phyloP scores from a whole-genome alignment of 345 rosid species.

The Euphorbia pulcherrima region DNA sequence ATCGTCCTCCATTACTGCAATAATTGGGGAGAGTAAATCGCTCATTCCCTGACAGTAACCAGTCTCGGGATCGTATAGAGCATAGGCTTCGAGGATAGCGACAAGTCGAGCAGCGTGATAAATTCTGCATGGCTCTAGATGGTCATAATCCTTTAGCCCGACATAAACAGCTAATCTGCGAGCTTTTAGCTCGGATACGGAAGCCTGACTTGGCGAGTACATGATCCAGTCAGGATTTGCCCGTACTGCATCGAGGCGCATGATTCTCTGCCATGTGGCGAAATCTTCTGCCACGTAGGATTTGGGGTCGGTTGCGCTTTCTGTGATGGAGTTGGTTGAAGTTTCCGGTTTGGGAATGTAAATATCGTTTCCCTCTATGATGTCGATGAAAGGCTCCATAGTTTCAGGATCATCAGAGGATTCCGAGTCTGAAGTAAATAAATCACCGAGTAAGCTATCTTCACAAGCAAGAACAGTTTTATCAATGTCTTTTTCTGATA shows the following conservation, averaged over 20 bases:
- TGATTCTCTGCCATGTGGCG: slow-evolving; percentile 80
- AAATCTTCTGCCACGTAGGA: slow-evolving; percentile 62
- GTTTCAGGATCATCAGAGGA: slow-evolving; percentile 54
- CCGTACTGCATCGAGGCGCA: slow-evolving; percentile 86
- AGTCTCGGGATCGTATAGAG: slow-evolving; percentile 55
- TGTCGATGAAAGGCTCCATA: slow-evolving; percentile 35
- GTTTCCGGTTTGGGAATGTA: slow-evolving; percentile 31
- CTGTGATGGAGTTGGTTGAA: slow-evolving; percentile 30
- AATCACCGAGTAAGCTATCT: slow-evolving; percentile 43
- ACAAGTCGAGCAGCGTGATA: slow-evolving; percentile 85
- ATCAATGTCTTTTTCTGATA: slow-evolving; percentile 40
- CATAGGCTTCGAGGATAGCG: slow-evolving; percentile 85
- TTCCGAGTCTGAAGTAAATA: slow-evolving; percentile 51
- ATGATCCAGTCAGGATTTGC: slow-evolving; percentile 73
- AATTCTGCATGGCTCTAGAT: slow-evolving; percentile 73
- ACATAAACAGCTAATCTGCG: slow-evolving; percentile 52
- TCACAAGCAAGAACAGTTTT: slow-evolving; percentile 44
- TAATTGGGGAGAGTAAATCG: slow-evolving; percentile 76
- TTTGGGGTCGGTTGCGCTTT: slow-evolving; percentile 27
- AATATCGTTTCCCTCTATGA: slow-evolving; percentile 26
- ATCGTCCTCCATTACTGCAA: slow-evolving; percentile 74
- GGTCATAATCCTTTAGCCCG: slow-evolving; percentile 69
- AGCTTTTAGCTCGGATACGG: slow-evolving; percentile 54
- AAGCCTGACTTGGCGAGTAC: slow-evolving; percentile 69
- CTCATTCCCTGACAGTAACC: slow-evolving; percentile 93